A percentile compares a stretch with the other conserved stretches of the same genome.
These are phyloP conservation scores for Phascolomyces articulosus DNA, from an alignment of 371 early-diverging fungal genomes.

Conservation along the genomic window DNA sequence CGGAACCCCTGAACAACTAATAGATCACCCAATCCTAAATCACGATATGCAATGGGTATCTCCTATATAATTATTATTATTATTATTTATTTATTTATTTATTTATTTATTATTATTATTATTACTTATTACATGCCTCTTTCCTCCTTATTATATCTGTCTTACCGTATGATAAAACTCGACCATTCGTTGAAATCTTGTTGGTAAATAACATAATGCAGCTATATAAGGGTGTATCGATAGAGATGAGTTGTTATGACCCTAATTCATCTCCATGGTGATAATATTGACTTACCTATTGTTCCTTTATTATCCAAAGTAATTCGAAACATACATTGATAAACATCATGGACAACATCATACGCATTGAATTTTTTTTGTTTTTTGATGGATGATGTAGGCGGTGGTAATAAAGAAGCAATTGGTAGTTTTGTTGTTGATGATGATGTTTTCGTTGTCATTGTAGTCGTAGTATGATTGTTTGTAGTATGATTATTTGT, in stretches of 20 bases:
- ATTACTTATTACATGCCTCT: not conserved
- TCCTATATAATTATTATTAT: constrained; percentile 8
- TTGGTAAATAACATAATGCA: constrained; percentile 33
- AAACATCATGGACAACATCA: constrained; percentile 20
- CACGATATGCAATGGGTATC: constrained; percentile 18
- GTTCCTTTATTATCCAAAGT: constrained; percentile 21
- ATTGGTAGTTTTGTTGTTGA: too few relatives aligned
- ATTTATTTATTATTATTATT: too few relatives aligned
- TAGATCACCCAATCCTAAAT: constrained; percentile 18
- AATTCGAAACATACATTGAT: constrained; percentile 23
- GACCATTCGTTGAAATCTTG: constrained; percentile 21
- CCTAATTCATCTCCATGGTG: not conserved
- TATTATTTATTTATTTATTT: not conserved
- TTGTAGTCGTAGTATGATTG: not conserved
- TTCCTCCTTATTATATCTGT: not conserved
- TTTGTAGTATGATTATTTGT: too few relatives aligned
- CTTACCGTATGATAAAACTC: constrained; percentile 35
- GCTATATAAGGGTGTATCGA: constrained; percentile 8
- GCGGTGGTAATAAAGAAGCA: not conserved
- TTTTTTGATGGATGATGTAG: constrained; percentile 1
- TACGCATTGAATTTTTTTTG: not conserved
- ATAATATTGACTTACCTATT: constrained; percentile 15
- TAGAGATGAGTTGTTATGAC: not conserved
- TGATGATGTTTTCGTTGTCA: not conserved
- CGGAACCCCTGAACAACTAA: constrained; percentile 17